These are phyloP conservation scores for Recurvomyces mirabilis DNA, from an alignment of 495 filamentous ascomycete species.

Conservation along the genomic window DNA sequence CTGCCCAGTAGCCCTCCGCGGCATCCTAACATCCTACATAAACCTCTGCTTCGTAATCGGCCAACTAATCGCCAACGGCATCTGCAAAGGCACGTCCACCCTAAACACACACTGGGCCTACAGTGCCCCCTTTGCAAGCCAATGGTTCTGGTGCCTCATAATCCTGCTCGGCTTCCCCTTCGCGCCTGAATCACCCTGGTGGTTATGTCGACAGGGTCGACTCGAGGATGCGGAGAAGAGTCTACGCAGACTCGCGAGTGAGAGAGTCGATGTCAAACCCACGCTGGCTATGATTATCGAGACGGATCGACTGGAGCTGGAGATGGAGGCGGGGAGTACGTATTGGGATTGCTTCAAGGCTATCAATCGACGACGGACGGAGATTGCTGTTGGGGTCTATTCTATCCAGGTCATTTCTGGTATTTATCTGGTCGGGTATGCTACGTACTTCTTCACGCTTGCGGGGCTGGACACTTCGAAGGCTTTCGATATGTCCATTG, in stretches of 20 bases:
- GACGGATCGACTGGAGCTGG: slow-evolving; percentile 29
- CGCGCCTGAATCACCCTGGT: slow-evolving; percentile 30
- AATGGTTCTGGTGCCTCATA: slow-evolving; percentile 34
- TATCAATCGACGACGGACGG: slow-evolving; percentile 29
- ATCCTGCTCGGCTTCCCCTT: slow-evolving; percentile 28
- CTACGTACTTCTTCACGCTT: slow-evolving; percentile 65
- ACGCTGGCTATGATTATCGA: slow-evolving; percentile 30
- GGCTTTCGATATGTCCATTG: slow-evolving; percentile 32
- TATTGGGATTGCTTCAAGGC: slow-evolving; percentile 30
- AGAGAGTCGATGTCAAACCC: slow-evolving; percentile 28
- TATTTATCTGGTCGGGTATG: slow-evolving; percentile 71
- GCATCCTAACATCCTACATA: slow-evolving; percentile 30
- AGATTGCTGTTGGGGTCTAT: slow-evolving; percentile 45
- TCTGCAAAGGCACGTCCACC: slow-evolving; percentile 31
- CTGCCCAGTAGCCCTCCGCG: slow-evolving; percentile 19
- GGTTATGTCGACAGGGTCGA: slow-evolving; percentile 29
- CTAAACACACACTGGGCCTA: slow-evolving; percentile 31
- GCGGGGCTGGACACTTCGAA: slow-evolving; percentile 42
- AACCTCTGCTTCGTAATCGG: slow-evolving; percentile 42
- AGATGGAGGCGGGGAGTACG: slow-evolving; percentile 25
- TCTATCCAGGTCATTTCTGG: slow-evolving; percentile 72
- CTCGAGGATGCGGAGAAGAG: slow-evolving; percentile 29
- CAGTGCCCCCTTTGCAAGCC: slow-evolving; percentile 30
- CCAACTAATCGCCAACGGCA: slow-evolving; percentile 41
- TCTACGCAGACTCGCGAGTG: slow-evolving; percentile 26